These are phyloP conservation scores for Hirschioporus abietinus DNA, from an alignment of 768 basidiomycete species.

Conservation along the genomic window DNA sequence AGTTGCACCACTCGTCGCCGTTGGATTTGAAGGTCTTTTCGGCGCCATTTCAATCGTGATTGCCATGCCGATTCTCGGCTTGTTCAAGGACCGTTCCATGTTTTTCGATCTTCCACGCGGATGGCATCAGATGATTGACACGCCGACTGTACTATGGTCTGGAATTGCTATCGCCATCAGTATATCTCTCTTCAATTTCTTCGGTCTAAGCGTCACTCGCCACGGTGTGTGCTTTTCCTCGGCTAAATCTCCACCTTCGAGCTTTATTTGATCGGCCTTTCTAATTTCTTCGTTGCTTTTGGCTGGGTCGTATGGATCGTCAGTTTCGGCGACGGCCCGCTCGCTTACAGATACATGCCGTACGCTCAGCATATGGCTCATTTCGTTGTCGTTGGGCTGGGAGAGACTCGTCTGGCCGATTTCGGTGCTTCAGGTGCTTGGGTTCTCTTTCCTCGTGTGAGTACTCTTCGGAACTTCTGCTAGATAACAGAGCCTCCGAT, in stretches of 20 bases:
- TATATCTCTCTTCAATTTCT: constrained; percentile 84
- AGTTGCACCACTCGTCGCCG: constrained; percentile 86
- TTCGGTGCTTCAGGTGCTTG: constrained; percentile 74
- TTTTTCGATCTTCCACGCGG: constrained; percentile 87
- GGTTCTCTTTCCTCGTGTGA: constrained; percentile 87
- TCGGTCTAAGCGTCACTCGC: constrained; percentile 87
- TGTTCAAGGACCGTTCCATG: constrained; percentile 39
- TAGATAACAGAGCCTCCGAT: background rate
- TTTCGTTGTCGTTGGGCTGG: constrained; percentile 89
- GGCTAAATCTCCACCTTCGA: background rate
- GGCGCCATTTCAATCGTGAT: constrained; percentile 76
- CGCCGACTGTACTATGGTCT: constrained; percentile 63
- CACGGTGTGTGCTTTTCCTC: constrained; percentile 34
- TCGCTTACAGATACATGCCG: constrained; percentile 92
- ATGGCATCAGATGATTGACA: constrained; percentile 82
- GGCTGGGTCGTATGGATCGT: background rate
- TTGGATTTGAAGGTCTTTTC: constrained; percentile 92
- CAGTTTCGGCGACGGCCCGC: constrained; percentile 82
- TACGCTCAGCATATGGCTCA: constrained; percentile 92
- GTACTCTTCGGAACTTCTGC: constrained; percentile 26
- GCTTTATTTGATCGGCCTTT: background rate
- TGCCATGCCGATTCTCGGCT: constrained; percentile 75
- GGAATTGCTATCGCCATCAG: constrained; percentile 67
- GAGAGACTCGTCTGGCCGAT: constrained; percentile 79
- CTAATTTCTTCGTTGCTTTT: background rate